Base-by-base conservation (phyloP, 495 filamentous ascomycete species). In the Podospora sp. region DNA sequence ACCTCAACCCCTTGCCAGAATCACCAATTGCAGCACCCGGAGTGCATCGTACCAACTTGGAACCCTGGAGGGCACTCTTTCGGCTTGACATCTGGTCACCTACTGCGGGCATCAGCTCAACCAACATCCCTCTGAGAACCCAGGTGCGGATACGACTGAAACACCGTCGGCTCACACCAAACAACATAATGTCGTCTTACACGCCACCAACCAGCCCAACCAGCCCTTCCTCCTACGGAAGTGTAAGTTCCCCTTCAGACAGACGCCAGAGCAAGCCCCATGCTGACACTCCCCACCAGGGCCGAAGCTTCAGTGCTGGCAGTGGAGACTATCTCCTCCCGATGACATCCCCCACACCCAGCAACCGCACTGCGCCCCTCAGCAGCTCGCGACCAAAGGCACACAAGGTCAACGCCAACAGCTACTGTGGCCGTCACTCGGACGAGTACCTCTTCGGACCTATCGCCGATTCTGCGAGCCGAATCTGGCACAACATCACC, bases 381-480 rank as follows among this genome's bases (percentile, higher is more conserved):
- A 55, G 52, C 52, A n/a, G 29, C 59, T 14, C 40, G 5, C 40
- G 40, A 14, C 40, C 40, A 50, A 62, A 46, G 35, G 63, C 27
- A 49, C 55, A 25, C 62, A 72, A 74, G 51, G 67, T 73, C 66
- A 78, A 78, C 53, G 76, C 73, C 53, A 56, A 78, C 69, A 77
- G 73, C 65, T 76, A 76, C 63, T 78, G 76, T 55, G 76, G 76
- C 51, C 65, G 76, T 9, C 76, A 78, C 59, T 71, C 73, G 53
- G 66, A 72, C 55, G 68, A 78, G 71, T 78, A 68, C 56, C 56
- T 78, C 14, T 77, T 77, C 33, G 70, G 71, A 3, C 75, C 75
- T 11, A 46, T 2, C 70, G 66, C 59, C 68, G 68, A 25, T 55
- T 74, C 18, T 65, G 73, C 12, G 70, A 76, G 50, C 62, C 40